Evolutionary conservation across 352 stramenopile species (phyloP).

Genomic region (Globisporangium alternatum): DNA sequence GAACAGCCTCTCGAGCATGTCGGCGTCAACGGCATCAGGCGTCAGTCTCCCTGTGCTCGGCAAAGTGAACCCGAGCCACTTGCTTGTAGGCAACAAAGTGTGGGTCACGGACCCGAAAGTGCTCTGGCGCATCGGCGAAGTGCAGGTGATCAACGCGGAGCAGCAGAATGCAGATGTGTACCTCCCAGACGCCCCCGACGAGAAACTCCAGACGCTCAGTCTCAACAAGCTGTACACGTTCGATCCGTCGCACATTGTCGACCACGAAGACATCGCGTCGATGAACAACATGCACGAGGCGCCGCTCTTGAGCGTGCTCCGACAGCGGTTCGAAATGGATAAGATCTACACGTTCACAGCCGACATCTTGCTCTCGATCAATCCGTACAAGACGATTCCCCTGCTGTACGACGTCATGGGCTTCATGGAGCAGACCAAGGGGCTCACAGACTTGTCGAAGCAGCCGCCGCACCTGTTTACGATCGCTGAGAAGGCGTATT

Average conservation of each 20-base stretch:
- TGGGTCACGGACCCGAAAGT: conserved; percentile 76
- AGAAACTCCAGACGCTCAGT: conserved; percentile 51
- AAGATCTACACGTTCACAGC: conserved; percentile 88
- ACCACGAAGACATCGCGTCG: conserved; percentile 80
- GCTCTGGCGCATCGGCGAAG: conserved; percentile 78
- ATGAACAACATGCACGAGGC: conserved; percentile 92
- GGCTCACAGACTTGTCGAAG: conserved; percentile 25
- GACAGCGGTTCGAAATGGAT: conserved; percentile 74
- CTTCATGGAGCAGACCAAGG: conserved; percentile 57
- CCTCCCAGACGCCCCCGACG: conserved; percentile 53
- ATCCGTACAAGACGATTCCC: conserved; percentile 87
- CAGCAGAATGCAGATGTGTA: conserved; percentile 55
- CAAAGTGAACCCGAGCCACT: conserved; percentile 44
- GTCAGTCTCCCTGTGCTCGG: conserved; percentile 29
- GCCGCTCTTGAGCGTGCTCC: conserved; percentile 73
- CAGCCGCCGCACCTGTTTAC: conserved; percentile 73
- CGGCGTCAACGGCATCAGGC: neutral
- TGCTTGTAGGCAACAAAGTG: conserved; percentile 58
- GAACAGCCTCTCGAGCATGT: conserved; percentile 2
- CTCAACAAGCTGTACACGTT: conserved; percentile 70
- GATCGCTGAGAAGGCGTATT: conserved; percentile 78
- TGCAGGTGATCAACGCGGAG: conserved; percentile 46
- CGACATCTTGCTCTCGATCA: conserved; percentile 82
- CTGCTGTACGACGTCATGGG: conserved; percentile 75
- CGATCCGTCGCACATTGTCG: conserved; percentile 80